A percentile compares a stretch with the other conserved stretches of the same genome.
Evolutionary conservation across 495 filamentous ascomycete species (phyloP).

Genomic region (Aspergillus homomorphus): DNA sequence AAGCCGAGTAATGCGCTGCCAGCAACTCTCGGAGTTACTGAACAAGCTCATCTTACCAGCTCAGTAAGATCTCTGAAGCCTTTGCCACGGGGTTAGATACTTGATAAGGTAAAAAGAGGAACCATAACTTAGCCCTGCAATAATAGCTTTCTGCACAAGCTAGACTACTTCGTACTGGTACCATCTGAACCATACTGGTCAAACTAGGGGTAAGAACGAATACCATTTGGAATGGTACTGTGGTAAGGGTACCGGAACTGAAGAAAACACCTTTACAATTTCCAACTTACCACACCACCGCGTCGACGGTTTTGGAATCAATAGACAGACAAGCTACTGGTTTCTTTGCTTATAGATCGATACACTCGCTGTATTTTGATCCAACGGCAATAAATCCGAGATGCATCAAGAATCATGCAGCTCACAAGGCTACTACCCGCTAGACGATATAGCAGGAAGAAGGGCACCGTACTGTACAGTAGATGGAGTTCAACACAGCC

Average conservation of each 20-base stretch:
- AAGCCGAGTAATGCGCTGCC: slow-evolving; percentile 1
- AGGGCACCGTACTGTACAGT: too few relatives aligned
- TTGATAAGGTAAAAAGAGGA: neutral
- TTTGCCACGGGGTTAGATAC: neutral
- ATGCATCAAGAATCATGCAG: too few relatives aligned
- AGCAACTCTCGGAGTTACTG: neutral
- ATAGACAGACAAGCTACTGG: too few relatives aligned
- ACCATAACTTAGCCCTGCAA: too few relatives aligned
- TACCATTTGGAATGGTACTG: neutral
- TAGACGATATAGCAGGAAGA: too few relatives aligned
- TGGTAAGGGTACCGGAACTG: neutral
- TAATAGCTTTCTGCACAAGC: too few relatives aligned
- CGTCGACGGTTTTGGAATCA: neutral
- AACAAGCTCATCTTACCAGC: neutral
- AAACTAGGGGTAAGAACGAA: neutral
- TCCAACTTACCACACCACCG: neutral
- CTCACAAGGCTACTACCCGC: too few relatives aligned
- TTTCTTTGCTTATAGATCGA: too few relatives aligned
- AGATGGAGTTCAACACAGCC: neutral
- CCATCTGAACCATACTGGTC: neutral
- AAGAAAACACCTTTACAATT: too few relatives aligned
- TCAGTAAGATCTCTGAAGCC: neutral
- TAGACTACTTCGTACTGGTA: neutral
- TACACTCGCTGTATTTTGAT: too few relatives aligned
- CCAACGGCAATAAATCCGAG: too few relatives aligned